phyloP scores from a whole-genome alignment of 2,329 filamentous ascomycete species.

The Pseudocercospora crystallina region DNA sequence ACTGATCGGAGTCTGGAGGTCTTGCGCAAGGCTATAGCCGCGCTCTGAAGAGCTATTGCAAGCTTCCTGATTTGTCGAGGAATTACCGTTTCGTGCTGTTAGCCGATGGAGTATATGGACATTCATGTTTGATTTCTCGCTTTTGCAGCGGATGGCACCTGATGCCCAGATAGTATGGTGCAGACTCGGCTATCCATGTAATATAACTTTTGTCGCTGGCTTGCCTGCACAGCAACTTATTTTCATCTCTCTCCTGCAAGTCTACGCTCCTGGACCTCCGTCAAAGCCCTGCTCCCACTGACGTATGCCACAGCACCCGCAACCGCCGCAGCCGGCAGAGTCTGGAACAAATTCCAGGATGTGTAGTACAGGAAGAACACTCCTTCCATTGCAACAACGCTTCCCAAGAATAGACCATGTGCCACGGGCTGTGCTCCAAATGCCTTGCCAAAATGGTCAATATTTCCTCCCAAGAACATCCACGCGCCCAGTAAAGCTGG shows the following conservation, averaged over 20 bases:
- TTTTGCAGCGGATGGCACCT: too few species aligned
- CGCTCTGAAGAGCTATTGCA: constrained; percentile 40
- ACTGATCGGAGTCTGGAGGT: constrained; percentile 57
- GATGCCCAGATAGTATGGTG: too few species aligned
- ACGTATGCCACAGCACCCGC: constrained; percentile 73
- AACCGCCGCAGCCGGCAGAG: constrained; percentile 68
- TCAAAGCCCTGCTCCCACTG: constrained; percentile 84
- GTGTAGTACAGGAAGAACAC: constrained; percentile 95
- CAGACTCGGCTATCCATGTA: too few species aligned
- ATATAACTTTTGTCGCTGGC: not conserved
- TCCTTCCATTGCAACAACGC: constrained; percentile 81
- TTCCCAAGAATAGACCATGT: constrained; percentile 82
- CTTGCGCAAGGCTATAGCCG: constrained; percentile 57
- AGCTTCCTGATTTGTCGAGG: too few species aligned
- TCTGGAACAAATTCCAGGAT: constrained; percentile 88
- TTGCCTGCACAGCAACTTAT: not conserved
- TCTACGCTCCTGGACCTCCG: constrained; percentile 87
- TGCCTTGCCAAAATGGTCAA: constrained; percentile 74
- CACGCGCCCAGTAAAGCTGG: constrained; percentile 73
- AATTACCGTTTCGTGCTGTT: too few species aligned
- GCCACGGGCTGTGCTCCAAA: constrained; percentile 74
- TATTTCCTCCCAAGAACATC: constrained; percentile 77
- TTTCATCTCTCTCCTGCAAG: constrained; percentile 66
- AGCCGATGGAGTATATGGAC: too few species aligned
- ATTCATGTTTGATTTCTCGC: too few species aligned